Base-by-base conservation (phyloP, 176 grass and related monocot genomes). In the Microstegium vimineum region DNA sequence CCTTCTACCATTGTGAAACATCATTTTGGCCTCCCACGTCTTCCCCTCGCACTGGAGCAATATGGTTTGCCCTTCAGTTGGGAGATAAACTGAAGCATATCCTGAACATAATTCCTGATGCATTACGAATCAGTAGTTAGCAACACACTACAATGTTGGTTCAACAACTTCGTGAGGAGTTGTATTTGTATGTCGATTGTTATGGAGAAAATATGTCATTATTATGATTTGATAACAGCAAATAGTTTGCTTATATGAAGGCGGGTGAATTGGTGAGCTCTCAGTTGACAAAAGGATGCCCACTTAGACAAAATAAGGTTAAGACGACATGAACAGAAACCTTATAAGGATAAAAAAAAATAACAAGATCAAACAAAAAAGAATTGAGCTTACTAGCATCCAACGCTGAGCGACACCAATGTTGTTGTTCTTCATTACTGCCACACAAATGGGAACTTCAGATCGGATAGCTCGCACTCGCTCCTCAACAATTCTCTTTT, bases 401-500 rank as follows among this genome's bases (percentile, higher is more conserved):
- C 61, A 79, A 10, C 61, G 61, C 6, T 65, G 61, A 66, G 76
- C 12, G 1, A 10, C 2, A 8, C 74, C 47, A 34, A 54, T 31
- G 23, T 79, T 78, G 57, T 76, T 71, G 6, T 66, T 74, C 31
- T 83, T 73, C 81, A 84, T 74, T 54, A 36, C 54, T 18, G 75
- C 74, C 14, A 83, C 86, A 57, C 77, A 88, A 46, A 88, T 8
- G 41, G 67, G 74, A 59, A 26, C 10, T 66, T 78, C 6, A 4
- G 80, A 83, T 57, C 40, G 41, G 28, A 79, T 83, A 49, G 75
- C 54, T 66, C 38, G 28, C 47, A 69, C 69, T 79, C 28, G 66
- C 46, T 89, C 15, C 47, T 79, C 62, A 31, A 84, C 23, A 20
- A 60, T 80, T 76, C 74, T 84, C 76, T 84, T 46, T 34, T 89